Evolutionary conservation across 2,329 filamentous ascomycete genomes (phyloP).

Genomic region (Verticillium tricorpus): DNA sequence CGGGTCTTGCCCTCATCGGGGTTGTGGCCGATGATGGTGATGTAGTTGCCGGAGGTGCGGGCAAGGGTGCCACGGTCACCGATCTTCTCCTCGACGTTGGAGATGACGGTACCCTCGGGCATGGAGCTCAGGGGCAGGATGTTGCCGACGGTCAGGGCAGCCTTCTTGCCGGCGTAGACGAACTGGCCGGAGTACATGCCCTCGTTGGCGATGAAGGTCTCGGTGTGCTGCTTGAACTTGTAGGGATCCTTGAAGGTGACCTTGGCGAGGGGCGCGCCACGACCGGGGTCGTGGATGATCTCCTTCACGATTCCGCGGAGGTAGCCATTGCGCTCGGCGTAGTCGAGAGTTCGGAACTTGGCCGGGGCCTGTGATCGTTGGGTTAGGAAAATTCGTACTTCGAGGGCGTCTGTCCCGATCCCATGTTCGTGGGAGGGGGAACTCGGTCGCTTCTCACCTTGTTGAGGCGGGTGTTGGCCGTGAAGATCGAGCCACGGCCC

Average conservation of each 20-base stretch:
- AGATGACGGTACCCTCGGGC: conserved; percentile 98
- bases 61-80: conserved; percentile 95
- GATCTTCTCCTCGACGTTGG: conserved; percentile 98
- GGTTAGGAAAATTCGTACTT: conserved; percentile 9
- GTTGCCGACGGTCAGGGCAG: conserved; percentile 94
- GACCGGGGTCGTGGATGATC: conserved; percentile 98
- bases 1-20: conserved; percentile 99
- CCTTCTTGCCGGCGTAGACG: conserved; percentile 99
- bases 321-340: conserved; percentile 95
- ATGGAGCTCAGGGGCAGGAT: conserved; percentile 90
- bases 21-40: conserved; percentile 97
- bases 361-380: conserved; percentile 36
- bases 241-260: conserved; percentile 98
- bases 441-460: conserved; percentile 72
- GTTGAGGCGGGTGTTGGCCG: conserved; percentile 84
- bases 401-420: not conserved
- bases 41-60: conserved; percentile 98
- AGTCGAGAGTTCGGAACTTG: conserved; percentile 97
- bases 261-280: conserved; percentile 95
- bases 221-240: conserved; percentile 93
- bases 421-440: not conserved
- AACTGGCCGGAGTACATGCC: conserved; percentile 99
- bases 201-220: conserved; percentile 99
- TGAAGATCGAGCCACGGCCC: conserved; percentile 56
- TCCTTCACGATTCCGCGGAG: conserved; percentile 96